phyloP scores from a whole-genome alignment of 257 asterid genomes.

The Penstemon davidsonii region DNA sequence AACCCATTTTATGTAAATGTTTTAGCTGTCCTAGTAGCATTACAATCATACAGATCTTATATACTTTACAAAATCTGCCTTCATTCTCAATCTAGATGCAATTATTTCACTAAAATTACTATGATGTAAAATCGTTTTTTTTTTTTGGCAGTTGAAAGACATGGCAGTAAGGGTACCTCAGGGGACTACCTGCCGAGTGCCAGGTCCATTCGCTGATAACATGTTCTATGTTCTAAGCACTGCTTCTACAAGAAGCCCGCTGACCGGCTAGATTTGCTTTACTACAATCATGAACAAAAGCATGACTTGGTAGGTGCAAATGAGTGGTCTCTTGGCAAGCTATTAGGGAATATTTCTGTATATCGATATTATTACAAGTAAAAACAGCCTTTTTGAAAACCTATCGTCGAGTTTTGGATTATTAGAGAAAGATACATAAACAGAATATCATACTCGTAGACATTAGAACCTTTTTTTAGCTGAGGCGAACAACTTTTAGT shows the following conservation, averaged over 20 bases:
- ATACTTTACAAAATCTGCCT: too few species aligned
- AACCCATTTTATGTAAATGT: too few species aligned
- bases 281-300: not conserved
- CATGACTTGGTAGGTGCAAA: not conserved
- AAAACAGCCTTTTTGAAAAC: not conserved
- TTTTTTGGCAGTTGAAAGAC: constrained; percentile 49
- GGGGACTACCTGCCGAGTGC: constrained; percentile 47
- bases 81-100: constrained; percentile 9
- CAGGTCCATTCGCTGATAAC: constrained; percentile 43
- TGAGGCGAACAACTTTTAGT: not conserved
- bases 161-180: constrained; percentile 46
- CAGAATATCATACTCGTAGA: constrained; percentile 4
- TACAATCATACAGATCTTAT: too few species aligned
- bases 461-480: constrained; percentile 1
- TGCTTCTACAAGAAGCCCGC: constrained; percentile 39
- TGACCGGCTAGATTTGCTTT: constrained; percentile 24
- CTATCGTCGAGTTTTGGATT: not conserved
- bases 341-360: too few species aligned
- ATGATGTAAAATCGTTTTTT: constrained; percentile 8
- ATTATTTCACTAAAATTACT: constrained; percentile 3
- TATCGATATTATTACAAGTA: too few species aligned
- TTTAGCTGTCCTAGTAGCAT: too few species aligned
- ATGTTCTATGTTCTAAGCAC: constrained; percentile 37
- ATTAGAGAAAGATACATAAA: constrained; percentile 4
- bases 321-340: too few species aligned